Base-by-base conservation (phyloP, 139 green algal genomes). In the Microglena sp. region DNA sequence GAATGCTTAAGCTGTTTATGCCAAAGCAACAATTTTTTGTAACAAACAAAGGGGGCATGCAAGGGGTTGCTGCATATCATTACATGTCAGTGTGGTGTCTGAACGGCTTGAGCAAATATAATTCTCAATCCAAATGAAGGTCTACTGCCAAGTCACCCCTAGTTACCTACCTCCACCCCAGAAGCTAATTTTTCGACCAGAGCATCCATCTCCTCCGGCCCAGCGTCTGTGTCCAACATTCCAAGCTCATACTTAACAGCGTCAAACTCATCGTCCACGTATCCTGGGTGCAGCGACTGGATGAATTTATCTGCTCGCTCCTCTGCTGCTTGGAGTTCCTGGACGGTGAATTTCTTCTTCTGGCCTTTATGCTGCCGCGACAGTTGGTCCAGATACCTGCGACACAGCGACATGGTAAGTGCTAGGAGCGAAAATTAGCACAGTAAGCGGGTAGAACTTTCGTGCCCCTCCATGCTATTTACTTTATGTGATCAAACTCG, bases 221-320 rank as follows among this genome's bases (percentile, higher is more conserved):
- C 66, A 15, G 62, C 64, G 0, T 64, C 63, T 1, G 73, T 60
- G 0, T 3, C 43, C 4, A 87, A 53, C 46, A 78, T 60, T 28
- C 45, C 40, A 4, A 84, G 66, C 58, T 87, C 77, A 50, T 77
- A 61, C 1, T 50, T 45, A 31, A 87, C 45, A 3, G 81, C 63
- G 53, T 87, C 81, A 44, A 77, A 82, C 35, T 59, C 46, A 1
- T 64, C 6, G 8, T 81, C 58, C 33, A 82, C 84, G 62, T 84
- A 87, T 0, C 63, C 74, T 4, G 54, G 28, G 27, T 72, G 45
- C 2, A 83, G 56, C 50, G 66, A 61, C 2, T 40, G 55, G 2
- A 83, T 45, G 1, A 83, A 64, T 24, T 45, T n/a, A 30, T 77
- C 72, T 4, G 76, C 70, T 3, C 32, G 31, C 5, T 29, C 46